Evolutionary conservation across 2,329 filamentous ascomycete species (phyloP).

Genomic region (Calonectria crousiana): DNA sequence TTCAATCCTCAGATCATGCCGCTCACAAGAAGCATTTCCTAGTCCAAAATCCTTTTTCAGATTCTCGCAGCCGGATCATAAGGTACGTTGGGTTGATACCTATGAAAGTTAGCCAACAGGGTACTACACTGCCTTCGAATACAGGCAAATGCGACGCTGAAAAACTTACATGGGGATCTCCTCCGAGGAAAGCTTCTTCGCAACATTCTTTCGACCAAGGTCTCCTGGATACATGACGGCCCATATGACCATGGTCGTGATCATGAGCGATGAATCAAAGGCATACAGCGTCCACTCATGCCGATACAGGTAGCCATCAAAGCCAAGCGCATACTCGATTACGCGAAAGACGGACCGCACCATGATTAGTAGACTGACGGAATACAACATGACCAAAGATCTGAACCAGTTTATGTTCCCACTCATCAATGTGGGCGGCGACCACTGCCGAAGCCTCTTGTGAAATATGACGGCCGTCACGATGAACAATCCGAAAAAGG

Average conservation of each 20-base stretch:
- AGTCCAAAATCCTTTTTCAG: background rate
- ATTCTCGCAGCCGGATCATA: background rate
- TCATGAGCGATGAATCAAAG: conserved; percentile 50
- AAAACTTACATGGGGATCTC: conserved; percentile 4
- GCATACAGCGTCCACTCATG: conserved; percentile 57
- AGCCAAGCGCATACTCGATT: conserved; percentile 59
- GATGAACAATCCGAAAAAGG: background rate
- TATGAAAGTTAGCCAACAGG: background rate
- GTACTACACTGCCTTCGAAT: background rate
- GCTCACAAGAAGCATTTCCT: background rate
- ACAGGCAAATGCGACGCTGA: background rate
- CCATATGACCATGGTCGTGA: conserved; percentile 29
- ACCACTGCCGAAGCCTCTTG: background rate
- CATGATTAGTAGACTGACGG: background rate
- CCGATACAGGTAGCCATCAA: conserved; percentile 51
- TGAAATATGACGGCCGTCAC: background rate
- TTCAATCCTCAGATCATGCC: background rate
- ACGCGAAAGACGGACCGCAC: conserved; percentile 47
- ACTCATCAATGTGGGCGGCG: background rate
- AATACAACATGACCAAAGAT: background rate
- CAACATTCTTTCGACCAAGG: background rate
- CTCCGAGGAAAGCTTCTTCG: background rate
- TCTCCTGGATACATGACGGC: background rate
- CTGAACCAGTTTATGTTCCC: background rate
- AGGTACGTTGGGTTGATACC: background rate